Base-by-base conservation (phyloP, 768 basidiomycete genomes). In the Boletus barrowsii region DNA sequence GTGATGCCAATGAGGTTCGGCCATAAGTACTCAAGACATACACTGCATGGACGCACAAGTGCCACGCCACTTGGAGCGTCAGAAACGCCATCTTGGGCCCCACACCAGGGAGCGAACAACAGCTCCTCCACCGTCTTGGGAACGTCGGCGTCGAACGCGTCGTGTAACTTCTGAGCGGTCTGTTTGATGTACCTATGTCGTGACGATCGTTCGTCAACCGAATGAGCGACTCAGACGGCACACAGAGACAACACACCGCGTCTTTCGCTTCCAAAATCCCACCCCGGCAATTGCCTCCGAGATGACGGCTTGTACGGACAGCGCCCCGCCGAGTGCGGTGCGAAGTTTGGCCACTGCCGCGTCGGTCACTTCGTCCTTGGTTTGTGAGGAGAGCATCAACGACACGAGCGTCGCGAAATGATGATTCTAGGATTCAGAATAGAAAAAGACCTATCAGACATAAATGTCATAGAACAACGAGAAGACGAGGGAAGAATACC, bases 81-180 rank as follows among this genome's bases (percentile, higher is more conserved):
- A 97, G 69, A 71, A 91, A 96, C 1, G 92, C 92, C 93, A 98
- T 97, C 70, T 99, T 98, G 0, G 94, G 96, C 0, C 96, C 96
- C 0, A 98, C 94, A 0, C 96, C 96, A 2, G 86, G 85, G 13
- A 98, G 72, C 5, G 88, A 87, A 60, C 93, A n/a, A 91, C 10
- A 99, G 75, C 39, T 90, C 91, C 36, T 93, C 93, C 4, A 88
- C 83, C 0, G 92, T 94, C 66, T 88, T 84, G 0, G 96, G 96
- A 0, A 98, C 86, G 56, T 98, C 94, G 3, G 86, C 86, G 42
- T 80, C 79, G 55, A 91, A 92, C 0, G 86, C 79, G 53, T 91
- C 86, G 17, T 78, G 74, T 10, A 97, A 75, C 42, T 75, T 77
- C 54, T 80, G 74, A 0, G 93, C 88, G 0, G 92, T 80, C 63